Evolutionary conservation across 1,284 basidiomycete genomes (phyloP).

Genomic region (Marasmius sp.): DNA sequence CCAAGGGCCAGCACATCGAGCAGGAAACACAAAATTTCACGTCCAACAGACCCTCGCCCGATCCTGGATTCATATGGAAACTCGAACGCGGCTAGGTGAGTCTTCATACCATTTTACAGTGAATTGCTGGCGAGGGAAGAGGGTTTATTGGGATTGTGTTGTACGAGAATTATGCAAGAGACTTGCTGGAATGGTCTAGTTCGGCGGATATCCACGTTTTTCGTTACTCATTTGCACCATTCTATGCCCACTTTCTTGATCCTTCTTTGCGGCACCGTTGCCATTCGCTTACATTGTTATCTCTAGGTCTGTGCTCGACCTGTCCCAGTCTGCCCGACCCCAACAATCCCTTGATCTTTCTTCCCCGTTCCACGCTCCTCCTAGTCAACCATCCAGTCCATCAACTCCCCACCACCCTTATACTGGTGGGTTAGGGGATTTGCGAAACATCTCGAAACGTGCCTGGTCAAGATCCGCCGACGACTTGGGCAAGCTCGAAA

Average conservation of each 20-base stretch:
- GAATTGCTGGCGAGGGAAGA: not conserved
- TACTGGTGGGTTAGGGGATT: slow-evolving; percentile 54
- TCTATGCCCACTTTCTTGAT: slow-evolving; percentile 6
- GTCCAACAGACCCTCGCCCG: slow-evolving; percentile 76
- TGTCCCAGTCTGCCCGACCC: slow-evolving; percentile 56
- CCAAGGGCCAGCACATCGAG: slow-evolving; percentile 55
- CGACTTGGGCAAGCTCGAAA: slow-evolving; percentile 60
- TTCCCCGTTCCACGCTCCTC: slow-evolving; percentile 14
- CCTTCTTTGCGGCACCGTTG: slow-evolving; percentile 6
- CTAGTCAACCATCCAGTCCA: slow-evolving; percentile 33
- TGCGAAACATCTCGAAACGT: slow-evolving; percentile 65
- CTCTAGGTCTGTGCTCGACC: slow-evolving; percentile 65
- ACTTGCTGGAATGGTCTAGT: not conserved
- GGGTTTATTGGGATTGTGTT: not conserved
- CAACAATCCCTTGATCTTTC: slow-evolving; percentile 48
- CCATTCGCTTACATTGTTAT: slow-evolving; percentile 14
- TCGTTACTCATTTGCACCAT: not conserved
- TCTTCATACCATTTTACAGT: slow-evolving; percentile 13
- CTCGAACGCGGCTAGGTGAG: slow-evolving; percentile 48
- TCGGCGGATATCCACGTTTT: not conserved
- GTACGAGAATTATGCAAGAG: not conserved
- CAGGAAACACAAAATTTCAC: slow-evolving; percentile 79
- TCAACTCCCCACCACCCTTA: slow-evolving; percentile 26
- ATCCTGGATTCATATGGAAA: slow-evolving; percentile 53
- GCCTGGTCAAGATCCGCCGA: slow-evolving; percentile 79